phyloP scores from a whole-genome alignment of 345 rosid species.

The Rhizophora apiculata region DNA sequence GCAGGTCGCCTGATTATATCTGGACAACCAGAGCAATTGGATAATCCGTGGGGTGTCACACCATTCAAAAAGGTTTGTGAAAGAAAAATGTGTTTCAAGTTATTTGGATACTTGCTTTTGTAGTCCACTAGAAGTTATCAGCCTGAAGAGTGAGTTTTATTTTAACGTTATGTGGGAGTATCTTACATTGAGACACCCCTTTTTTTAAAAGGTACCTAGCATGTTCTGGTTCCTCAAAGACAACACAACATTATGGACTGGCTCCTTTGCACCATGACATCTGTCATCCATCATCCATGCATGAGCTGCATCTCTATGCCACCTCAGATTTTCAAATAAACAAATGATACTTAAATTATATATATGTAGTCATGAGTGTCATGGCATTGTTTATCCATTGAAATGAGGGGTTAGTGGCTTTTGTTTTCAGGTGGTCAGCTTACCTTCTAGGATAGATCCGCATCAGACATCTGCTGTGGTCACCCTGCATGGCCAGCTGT shows the following conservation, averaged over 20 bases:
- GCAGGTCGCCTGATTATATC: conserved; percentile 36
- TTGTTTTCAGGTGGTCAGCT: conserved; percentile 30
- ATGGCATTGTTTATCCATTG: background rate
- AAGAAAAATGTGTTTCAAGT: background rate
- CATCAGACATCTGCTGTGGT: conserved; percentile 38
- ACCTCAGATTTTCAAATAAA: too few species aligned
- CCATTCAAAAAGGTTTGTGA: conserved; percentile 31
- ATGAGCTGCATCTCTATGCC: too few species aligned
- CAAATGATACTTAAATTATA: background rate
- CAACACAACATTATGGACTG: too few species aligned
- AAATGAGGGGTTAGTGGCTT: background rate
- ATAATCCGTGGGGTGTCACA: conserved; percentile 36
- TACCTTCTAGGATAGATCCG: conserved; percentile 31
- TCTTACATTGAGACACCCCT: too few species aligned
- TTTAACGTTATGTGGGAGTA: too few species aligned
- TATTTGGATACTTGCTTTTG: background rate
- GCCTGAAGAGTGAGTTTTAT: too few species aligned
- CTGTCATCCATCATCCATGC: too few species aligned
- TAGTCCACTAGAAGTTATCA: background rate
- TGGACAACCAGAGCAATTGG: conserved; percentile 33
- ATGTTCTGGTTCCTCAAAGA: too few species aligned
- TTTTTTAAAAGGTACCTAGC: too few species aligned
- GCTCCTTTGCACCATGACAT: too few species aligned
- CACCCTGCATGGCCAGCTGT: conserved; percentile 34
- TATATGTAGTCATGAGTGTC: background rate